Conservation (phyloP, 139 green algal genomes). For the Yamagishiella unicocca region DNA sequence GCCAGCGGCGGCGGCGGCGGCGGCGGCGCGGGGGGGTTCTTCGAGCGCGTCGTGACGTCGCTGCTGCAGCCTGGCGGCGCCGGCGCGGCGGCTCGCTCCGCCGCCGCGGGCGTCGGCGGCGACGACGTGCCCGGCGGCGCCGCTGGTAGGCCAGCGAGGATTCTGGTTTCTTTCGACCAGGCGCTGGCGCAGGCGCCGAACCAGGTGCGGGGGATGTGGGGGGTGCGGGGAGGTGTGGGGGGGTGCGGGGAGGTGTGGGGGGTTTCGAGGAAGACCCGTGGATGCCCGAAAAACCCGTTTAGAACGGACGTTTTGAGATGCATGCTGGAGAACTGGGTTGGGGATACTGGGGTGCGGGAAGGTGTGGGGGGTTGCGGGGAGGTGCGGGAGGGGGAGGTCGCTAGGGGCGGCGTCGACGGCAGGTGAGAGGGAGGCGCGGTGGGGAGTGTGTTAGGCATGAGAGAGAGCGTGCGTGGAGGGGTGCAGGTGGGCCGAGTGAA, state of each 20-base stretch:
- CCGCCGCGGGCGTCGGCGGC: background rate
- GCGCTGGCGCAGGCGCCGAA: background rate
- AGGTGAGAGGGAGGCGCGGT: too few species aligned
- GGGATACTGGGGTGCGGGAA: too few species aligned
- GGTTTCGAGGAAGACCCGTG: too few species aligned
- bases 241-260: background rate
- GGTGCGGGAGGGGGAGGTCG: too few species aligned
- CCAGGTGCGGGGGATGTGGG: background rate
- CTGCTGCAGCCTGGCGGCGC: slow-evolving; percentile 8
- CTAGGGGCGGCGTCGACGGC: too few species aligned
- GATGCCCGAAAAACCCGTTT: too few species aligned
- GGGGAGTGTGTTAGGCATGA: too few species aligned
- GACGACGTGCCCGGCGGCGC: background rate
- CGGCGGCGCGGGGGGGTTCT: slow-evolving; percentile 15
- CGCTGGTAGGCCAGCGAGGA: background rate
- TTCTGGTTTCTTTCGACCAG: slow-evolving; percentile 38
- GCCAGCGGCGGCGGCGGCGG: background rate
- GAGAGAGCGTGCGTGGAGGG: too few species aligned
- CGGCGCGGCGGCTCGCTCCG: slow-evolving; percentile 2
- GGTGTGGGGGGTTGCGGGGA: too few species aligned
- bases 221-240: background rate
- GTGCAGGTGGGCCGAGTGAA: too few species aligned
- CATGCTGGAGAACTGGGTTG: too few species aligned
- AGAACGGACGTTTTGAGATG: too few species aligned
- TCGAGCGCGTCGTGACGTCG: slow-evolving; percentile 35